These are phyloP conservation scores for Shiraia bambusicola DNA, from an alignment of 2,329 filamentous ascomycete genomes.

Conservation along the genomic window DNA sequence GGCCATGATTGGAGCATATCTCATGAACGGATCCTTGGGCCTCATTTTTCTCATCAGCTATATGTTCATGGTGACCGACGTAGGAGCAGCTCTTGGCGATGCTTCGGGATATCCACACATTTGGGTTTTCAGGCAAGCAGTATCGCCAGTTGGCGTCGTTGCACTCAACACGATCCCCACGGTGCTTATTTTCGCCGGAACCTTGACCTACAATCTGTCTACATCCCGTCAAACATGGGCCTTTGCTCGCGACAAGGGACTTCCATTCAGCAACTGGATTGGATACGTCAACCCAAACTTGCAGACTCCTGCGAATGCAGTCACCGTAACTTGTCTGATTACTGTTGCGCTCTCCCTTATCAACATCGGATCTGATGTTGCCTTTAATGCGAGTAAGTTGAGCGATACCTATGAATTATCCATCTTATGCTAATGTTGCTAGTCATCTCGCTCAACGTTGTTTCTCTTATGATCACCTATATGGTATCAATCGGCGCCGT, in stretches of 20 bases:
- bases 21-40: conserved; percentile 43
- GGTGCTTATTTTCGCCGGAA: conserved; percentile 35
- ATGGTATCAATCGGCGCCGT: conserved; percentile 46
- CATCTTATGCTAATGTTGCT: neutral
- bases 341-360: conserved; percentile 36
- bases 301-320: conserved; percentile 36
- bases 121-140: conserved; percentile 36
- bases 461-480: conserved; percentile 46
- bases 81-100: conserved; percentile 32
- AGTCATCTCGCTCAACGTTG: conserved; percentile 45
- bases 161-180: conserved; percentile 35
- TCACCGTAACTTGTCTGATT: conserved; percentile 32
- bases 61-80: conserved; percentile 38
- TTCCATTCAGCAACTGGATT: conserved; percentile 37
- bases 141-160: conserved; percentile 29
- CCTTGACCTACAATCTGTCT: conserved; percentile 33
- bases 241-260: conserved; percentile 39
- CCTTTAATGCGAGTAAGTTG: conserved; percentile 37
- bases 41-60: conserved; percentile 39
- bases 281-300: conserved; percentile 27
- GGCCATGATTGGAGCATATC: conserved; percentile 46
- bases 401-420: too few species aligned
- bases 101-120: conserved; percentile 37
- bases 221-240: conserved; percentile 41
- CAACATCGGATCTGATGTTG: conserved; percentile 40